These are phyloP conservation scores for Arachnopeziza araneosa DNA, from an alignment of 2,329 filamentous ascomycete species.

Conservation along the genomic window DNA sequence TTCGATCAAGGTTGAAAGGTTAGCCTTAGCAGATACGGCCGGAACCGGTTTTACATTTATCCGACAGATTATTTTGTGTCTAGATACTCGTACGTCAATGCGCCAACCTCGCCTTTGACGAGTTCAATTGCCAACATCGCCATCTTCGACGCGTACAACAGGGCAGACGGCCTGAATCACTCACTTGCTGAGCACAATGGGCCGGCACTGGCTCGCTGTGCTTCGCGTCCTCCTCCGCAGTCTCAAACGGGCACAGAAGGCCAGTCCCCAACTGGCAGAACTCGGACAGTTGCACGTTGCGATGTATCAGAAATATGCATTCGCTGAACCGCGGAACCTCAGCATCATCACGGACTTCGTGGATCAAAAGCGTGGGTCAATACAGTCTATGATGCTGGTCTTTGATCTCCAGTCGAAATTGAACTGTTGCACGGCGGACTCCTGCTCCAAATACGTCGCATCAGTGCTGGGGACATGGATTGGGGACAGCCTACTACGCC, in stretches of 20 bases:
- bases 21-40: too few species aligned
- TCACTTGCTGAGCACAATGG: too few species aligned
- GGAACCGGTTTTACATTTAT: too few species aligned
- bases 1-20: too few species aligned
- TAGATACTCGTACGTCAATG: too few species aligned
- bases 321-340: neutral
- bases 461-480: neutral
- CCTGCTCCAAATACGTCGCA: neutral
- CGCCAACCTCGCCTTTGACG: too few species aligned
- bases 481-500: neutral
- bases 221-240: neutral
- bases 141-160: too few species aligned
- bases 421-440: neutral
- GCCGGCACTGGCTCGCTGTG: neutral
- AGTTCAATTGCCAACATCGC: too few species aligned
- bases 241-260: neutral
- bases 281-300: constrained; percentile 2
- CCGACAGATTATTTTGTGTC: too few species aligned
- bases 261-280: constrained; percentile 1
- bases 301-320: neutral
- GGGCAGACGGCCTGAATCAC: too few species aligned
- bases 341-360: neutral
- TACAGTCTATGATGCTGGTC: neutral
- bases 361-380: neutral
- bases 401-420: neutral